A percentile compares a stretch with the other conserved stretches of the same genome.
These are phyloP conservation scores for Lipomyces oligophaga DNA, from an alignment of 805 yeast species.

Conservation along the genomic window DNA sequence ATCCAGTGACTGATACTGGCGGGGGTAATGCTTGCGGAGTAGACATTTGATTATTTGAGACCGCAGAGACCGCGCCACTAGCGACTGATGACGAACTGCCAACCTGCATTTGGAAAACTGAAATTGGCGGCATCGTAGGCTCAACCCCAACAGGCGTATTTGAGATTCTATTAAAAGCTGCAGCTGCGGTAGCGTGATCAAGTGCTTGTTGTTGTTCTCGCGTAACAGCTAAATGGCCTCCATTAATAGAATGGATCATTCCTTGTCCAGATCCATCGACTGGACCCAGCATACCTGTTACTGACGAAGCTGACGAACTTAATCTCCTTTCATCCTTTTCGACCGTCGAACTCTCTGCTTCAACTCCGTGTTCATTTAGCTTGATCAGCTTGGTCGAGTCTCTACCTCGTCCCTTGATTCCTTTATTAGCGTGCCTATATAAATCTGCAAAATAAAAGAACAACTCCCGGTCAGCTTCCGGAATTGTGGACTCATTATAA, in stretches of 20 bases:
- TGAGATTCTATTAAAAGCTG: neutral
- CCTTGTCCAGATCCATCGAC: too few relatives aligned
- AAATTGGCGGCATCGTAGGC: neutral
- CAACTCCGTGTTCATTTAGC: neutral
- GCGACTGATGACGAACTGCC: too few relatives aligned
- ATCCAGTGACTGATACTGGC: too few relatives aligned
- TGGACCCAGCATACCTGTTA: neutral
- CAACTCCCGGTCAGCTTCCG: constrained; percentile 62
- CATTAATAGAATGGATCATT: neutral
- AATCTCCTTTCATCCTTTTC: neutral
- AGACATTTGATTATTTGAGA: too few relatives aligned
- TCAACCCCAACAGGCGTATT: neutral
- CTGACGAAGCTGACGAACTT: too few relatives aligned
- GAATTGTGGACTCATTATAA: constrained; percentile 41
- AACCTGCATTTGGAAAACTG: neutral
- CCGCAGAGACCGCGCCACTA: too few relatives aligned
- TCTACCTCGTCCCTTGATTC: constrained; percentile 82
- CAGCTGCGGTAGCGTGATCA: neutral
- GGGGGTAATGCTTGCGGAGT: too few relatives aligned
- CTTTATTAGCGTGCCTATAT: constrained; percentile 84
- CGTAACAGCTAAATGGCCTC: neutral
- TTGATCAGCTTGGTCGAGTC: neutral
- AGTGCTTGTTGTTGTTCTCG: neutral
- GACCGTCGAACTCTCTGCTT: neutral
- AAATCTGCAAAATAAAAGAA: constrained; percentile 74